These are phyloP conservation scores for Russula dissimulans DNA, from an alignment of 768 basidiomycete species.

Conservation along the genomic window DNA sequence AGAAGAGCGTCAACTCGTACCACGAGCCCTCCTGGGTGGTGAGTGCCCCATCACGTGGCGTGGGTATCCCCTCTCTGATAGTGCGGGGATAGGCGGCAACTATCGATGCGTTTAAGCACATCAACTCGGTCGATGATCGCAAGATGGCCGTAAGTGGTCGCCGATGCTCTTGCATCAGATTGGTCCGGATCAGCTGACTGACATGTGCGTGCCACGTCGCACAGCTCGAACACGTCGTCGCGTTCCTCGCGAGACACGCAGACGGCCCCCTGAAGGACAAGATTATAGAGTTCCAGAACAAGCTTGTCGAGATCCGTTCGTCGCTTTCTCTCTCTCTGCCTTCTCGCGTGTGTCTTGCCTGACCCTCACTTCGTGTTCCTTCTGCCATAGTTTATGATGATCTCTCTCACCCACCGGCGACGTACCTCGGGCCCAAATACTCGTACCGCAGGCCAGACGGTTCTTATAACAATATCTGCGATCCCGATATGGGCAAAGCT, in stretches of 20 bases:
- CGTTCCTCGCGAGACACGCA: constrained; percentile 46
- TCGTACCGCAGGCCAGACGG: constrained; percentile 73
- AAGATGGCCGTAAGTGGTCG: constrained; percentile 54
- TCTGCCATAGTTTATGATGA: constrained; percentile 61
- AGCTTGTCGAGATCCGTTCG: constrained; percentile 43
- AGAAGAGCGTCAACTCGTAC: background rate
- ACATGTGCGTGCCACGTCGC: background rate
- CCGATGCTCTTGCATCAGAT: background rate
- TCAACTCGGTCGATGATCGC: constrained; percentile 63
- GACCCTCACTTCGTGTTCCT: background rate
- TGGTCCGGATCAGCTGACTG: background rate
- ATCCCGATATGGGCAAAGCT: constrained; percentile 70
- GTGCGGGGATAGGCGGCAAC: constrained; percentile 38
- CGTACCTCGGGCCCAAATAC: constrained; percentile 52
- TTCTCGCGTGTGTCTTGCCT: background rate
- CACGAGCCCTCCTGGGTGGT: constrained; percentile 5
- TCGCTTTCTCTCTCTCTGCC: background rate
- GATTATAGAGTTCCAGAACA: constrained; percentile 32
- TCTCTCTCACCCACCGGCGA: constrained; percentile 68
- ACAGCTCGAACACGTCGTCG: constrained; percentile 70
- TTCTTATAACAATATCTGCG: constrained; percentile 58
- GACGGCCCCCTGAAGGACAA: constrained; percentile 32
- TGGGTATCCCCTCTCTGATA: background rate
- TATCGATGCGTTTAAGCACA: constrained; percentile 52
- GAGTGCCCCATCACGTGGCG: background rate